Evolutionary conservation across 306 rosid genomes (phyloP).

Genomic region (Pyrus communis): DNA sequence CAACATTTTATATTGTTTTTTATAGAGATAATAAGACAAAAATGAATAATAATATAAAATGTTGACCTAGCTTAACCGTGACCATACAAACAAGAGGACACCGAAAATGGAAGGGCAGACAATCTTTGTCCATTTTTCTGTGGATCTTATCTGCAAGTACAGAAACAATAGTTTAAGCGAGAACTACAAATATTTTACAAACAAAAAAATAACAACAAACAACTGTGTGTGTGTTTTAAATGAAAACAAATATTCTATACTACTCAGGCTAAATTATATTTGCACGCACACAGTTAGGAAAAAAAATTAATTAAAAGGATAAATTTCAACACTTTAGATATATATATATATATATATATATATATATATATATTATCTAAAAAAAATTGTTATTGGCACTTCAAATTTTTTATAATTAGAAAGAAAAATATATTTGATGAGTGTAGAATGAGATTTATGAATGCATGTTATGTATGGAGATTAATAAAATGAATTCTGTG

Average conservation of each 20-base stretch:
- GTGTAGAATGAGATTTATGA: no score
- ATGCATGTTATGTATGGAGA: no score
- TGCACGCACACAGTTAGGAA: not conserved
- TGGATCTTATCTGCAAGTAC: slow-evolving; percentile 57
- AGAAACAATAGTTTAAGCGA: not conserved
- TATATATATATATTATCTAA: not conserved
- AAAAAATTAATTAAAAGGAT: not conserved
- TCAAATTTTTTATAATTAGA: no score
- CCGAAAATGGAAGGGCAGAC: no score
- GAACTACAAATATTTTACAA: not conserved
- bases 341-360: not conserved
- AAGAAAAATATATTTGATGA: no score
- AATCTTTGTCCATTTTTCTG: slow-evolving; percentile 21
- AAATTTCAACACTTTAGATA: not conserved
- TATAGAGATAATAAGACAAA: no score
- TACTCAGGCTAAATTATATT: not conserved
- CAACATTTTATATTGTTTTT: no score
- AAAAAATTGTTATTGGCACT: no score
- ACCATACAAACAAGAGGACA: no score
- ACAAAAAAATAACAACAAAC: not conserved
- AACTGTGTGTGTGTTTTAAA: not conserved
- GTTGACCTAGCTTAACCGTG: no score
- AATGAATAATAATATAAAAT: no score
- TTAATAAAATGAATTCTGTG: no score
- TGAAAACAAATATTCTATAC: not conserved